Evolutionary conservation across 306 rosid genomes (phyloP).

Genomic region (Quercus parvula): DNA sequence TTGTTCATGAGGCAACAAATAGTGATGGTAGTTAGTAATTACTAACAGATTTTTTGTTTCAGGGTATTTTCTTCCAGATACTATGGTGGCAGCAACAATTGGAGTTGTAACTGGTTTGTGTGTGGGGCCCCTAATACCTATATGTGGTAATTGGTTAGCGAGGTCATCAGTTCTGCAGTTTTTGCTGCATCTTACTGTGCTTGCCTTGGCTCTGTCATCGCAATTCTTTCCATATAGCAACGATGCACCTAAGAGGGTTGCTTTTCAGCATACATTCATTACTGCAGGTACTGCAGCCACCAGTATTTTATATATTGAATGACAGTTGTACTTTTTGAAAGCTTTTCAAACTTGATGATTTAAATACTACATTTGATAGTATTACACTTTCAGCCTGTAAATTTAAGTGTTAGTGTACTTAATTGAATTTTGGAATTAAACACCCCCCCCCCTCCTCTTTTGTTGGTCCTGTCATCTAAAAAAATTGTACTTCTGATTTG

Average conservation of each 20-base stretch:
- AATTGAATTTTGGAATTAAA: background rate
- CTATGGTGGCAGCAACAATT: slow-evolving; percentile 63
- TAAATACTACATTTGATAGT: background rate
- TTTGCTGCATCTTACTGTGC: slow-evolving; percentile 69
- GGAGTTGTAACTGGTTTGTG: slow-evolving; percentile 82
- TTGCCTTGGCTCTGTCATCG: slow-evolving; percentile 74
- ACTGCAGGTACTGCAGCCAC: slow-evolving; percentile 68
- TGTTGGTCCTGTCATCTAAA: background rate
- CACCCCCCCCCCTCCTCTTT: background rate
- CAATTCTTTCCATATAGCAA: slow-evolving; percentile 89
- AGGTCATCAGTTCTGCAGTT: slow-evolving; percentile 73
- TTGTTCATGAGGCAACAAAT: background rate
- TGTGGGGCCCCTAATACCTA: slow-evolving; percentile 78
- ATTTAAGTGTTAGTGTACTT: background rate
- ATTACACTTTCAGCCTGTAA: background rate
- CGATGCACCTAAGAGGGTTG: slow-evolving; percentile 84
- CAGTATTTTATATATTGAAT: background rate
- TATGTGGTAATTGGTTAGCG: slow-evolving; percentile 81
- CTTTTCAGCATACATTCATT: slow-evolving; percentile 68
- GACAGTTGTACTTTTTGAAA: background rate
- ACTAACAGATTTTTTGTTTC: slow-evolving; percentile 28
- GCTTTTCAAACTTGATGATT: background rate
- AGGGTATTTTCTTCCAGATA: slow-evolving; percentile 81
- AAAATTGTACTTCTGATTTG: slow-evolving; percentile 23
- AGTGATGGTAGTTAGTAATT: background rate